phyloP scores from a whole-genome alignment of 331 rosid genomes.

The Spiraea crenata region DNA sequence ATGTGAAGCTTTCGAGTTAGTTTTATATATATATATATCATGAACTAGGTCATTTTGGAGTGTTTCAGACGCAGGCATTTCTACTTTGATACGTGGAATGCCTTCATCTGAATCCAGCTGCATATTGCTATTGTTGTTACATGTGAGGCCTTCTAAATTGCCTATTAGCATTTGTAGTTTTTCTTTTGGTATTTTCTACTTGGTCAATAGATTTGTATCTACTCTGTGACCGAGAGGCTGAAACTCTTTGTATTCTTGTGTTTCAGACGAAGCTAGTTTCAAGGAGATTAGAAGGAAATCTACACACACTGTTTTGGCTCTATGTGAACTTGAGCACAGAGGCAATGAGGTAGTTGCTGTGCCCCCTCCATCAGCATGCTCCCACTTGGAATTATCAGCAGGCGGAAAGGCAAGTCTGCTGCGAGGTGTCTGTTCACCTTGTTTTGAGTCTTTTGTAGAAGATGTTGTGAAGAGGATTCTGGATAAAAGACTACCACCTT shows the following conservation, averaged over 20 bases:
- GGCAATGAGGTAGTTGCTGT: slow-evolving; percentile 50
- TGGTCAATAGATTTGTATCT: not conserved
- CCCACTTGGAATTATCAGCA: slow-evolving; percentile 62
- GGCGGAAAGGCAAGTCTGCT: slow-evolving; percentile 58
- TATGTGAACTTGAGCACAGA: slow-evolving; percentile 67
- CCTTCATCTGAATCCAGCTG: not conserved
- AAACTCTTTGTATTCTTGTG: slow-evolving; percentile 24
- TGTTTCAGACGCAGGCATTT: slow-evolving; percentile 2
- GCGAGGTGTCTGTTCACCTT: slow-evolving; percentile 72
- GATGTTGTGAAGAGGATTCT: slow-evolving; percentile 64
- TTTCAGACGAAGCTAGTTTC: slow-evolving; percentile 52
- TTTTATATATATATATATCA: slow-evolving; percentile 6
- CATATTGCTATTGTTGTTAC: not conserved
- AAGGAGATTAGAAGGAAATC: slow-evolving; percentile 58
- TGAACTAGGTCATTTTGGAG: not conserved
- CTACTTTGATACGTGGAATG: not conserved
- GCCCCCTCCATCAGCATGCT: slow-evolving; percentile 66
- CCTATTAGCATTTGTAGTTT: not conserved
- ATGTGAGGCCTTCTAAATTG: not conserved
- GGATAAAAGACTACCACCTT: slow-evolving; percentile 45
- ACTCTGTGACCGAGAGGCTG: slow-evolving; percentile 15
- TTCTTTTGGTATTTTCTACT: not conserved
- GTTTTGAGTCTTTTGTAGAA: slow-evolving; percentile 70
- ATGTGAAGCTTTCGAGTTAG: slow-evolving; percentile 14
- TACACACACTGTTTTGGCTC: slow-evolving; percentile 62